These are phyloP conservation scores for Houttuynia cordata DNA, from an alignment of 164 flowering plant species.

Conservation along the genomic window DNA sequence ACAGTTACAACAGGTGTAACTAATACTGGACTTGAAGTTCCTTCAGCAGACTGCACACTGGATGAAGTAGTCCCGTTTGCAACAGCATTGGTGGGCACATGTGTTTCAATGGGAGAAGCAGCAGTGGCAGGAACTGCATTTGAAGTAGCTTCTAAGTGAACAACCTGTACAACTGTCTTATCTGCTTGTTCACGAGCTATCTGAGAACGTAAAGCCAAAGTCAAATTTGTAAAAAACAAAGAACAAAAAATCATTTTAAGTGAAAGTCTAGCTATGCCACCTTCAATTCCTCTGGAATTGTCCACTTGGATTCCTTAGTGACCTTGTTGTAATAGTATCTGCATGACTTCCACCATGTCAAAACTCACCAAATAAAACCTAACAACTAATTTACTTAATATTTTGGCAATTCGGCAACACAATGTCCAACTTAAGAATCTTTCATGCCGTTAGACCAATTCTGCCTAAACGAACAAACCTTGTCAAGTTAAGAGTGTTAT, in stretches of 20 bases:
- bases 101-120: conserved; percentile 18
- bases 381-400: too few relatives aligned
- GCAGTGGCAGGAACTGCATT: conserved; percentile 14
- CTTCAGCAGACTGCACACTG: conserved; percentile 11
- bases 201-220: conserved; percentile 23
- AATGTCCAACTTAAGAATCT: neutral
- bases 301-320: conserved; percentile 84
- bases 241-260: conserved; percentile 1
- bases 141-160: conserved; percentile 20
- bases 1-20: conserved; percentile 36
- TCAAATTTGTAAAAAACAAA: neutral
- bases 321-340: conserved; percentile 90
- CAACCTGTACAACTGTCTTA: conserved; percentile 26
- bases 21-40: conserved; percentile 51
- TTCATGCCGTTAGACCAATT: neutral
- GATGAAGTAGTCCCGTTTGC: conserved; percentile 18
- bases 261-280: conserved; percentile 18
- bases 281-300: conserved; percentile 88
- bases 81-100: conserved; percentile 10
- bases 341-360: conserved; percentile 6
- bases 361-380: neutral
- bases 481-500: neutral
- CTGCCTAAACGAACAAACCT: neutral
- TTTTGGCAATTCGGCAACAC: neutral
- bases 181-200: conserved; percentile 89